A percentile compares a stretch with the other conserved stretches of the same genome.
phyloP scores from a whole-genome alignment of 331 rosid genomes.

The Arachis monticola region DNA sequence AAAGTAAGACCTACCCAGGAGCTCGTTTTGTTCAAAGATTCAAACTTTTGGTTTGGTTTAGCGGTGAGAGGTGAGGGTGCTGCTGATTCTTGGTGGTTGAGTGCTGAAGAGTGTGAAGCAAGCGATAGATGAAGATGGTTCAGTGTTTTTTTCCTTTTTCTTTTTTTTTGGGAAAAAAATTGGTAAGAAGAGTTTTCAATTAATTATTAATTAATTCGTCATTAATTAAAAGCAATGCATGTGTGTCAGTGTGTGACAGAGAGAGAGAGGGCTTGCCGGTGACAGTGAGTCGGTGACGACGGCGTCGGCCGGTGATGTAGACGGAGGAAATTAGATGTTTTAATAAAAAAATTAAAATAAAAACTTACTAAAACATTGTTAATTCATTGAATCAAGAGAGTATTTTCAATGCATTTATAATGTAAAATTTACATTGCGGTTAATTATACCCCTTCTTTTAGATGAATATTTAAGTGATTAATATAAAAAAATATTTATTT shows the following conservation, averaged over 20 bases:
- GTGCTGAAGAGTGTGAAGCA: conserved; percentile 43
- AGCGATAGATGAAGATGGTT: conserved; percentile 31
- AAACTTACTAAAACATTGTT: too few relatives aligned
- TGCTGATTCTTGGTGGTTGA: conserved; percentile 38
- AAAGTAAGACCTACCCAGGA: conserved; percentile 11
- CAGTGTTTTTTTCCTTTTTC: neutral
- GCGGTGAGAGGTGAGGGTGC: conserved; percentile 18
- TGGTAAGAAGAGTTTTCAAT: conserved; percentile 24
- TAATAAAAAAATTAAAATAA: neutral
- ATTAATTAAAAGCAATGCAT: conserved; percentile 3
- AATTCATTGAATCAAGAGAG: neutral
- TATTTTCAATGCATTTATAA: neutral
- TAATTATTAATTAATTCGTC: neutral
- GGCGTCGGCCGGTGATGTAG: conserved; percentile 34
- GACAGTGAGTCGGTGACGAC: neutral
- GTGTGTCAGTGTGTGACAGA: conserved; percentile 1
- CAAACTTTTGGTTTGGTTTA: neutral
- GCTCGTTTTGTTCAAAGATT: conserved; percentile 33
- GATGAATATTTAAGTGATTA: too few relatives aligned
- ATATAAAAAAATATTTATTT: too few relatives aligned
- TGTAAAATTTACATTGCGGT: neutral
- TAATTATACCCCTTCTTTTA: neutral
- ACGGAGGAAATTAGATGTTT: conserved; percentile 25
- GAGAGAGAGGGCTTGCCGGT: conserved; percentile 15
- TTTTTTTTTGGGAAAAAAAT: neutral